Evolutionary conservation across 441 rosid species (phyloP).

Genomic region (Jatropha podagrica): DNA sequence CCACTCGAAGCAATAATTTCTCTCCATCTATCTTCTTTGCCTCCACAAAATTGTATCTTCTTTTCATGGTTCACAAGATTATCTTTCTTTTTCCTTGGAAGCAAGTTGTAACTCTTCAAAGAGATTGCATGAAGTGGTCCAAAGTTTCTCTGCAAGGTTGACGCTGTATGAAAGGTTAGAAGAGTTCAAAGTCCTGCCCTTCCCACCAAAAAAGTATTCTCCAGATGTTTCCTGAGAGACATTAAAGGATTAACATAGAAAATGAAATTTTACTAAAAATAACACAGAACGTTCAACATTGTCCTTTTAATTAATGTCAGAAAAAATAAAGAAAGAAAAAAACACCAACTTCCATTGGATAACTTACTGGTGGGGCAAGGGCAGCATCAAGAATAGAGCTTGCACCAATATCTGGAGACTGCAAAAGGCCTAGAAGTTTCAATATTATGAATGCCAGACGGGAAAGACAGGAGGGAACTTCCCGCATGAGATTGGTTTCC

Average conservation of each 20-base stretch:
- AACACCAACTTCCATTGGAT: background rate
- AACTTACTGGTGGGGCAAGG: conserved; percentile 79
- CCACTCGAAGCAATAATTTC: background rate
- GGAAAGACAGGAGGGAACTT: conserved; percentile 66
- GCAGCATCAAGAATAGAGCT: conserved; percentile 77
- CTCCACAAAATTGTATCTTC: background rate
- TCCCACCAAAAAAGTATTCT: conserved; percentile 77
- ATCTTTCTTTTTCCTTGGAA: conserved; percentile 13
- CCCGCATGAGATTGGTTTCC: conserved; percentile 85
- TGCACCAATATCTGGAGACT: conserved; percentile 60
- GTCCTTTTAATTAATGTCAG: background rate
- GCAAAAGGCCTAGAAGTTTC: conserved; percentile 57
- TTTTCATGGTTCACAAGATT: background rate
- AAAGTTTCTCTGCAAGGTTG: conserved; percentile 59
- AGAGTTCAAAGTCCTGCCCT: conserved; percentile 59
- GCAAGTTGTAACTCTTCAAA: conserved; percentile 40
- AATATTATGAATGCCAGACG: conserved; percentile 40
- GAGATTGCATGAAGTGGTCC: conserved; percentile 57
- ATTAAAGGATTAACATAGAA: background rate
- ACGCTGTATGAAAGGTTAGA: conserved; percentile 46
- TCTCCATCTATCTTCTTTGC: background rate
- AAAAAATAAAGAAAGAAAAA: background rate
- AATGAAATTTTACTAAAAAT: background rate
- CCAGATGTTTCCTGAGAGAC: conserved; percentile 65
- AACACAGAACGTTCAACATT: no score